Conservation (phyloP, 148 eudicot genomes). For the Heliamphora exappendiculata region DNA sequence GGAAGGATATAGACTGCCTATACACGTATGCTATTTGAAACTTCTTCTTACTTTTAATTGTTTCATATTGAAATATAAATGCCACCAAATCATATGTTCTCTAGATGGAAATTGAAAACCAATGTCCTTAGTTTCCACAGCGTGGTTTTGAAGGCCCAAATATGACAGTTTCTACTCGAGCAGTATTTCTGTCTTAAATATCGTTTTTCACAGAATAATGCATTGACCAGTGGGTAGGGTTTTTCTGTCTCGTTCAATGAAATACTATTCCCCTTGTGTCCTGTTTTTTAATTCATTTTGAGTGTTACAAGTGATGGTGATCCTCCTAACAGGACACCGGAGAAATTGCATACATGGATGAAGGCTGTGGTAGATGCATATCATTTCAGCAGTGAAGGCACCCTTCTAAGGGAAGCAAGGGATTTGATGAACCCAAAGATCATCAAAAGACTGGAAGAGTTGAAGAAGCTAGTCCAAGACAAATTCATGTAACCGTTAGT, state of each 20-base stretch:
- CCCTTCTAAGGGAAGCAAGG: constrained; percentile 61
- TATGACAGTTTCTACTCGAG: background rate
- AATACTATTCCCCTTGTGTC: background rate
- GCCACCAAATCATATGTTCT: background rate
- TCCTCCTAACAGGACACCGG: constrained; percentile 67
- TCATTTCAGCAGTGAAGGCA: constrained; percentile 69
- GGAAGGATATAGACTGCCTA: constrained; percentile 51
- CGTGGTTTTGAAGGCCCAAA: background rate
- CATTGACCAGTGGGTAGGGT: background rate
- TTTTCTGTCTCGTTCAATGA: background rate
- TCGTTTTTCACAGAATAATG: background rate
- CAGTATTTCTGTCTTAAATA: background rate
- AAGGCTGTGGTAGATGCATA: constrained; percentile 62
- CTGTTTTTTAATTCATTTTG: background rate
- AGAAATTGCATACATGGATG: constrained; percentile 55
- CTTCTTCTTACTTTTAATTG: background rate
- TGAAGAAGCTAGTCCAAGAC: constrained; percentile 57
- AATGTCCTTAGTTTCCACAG: background rate
- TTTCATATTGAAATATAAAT: background rate
- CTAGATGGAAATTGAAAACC: background rate
- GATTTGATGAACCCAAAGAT: constrained; percentile 67
- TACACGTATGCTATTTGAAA: constrained; percentile 60
- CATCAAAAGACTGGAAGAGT: constrained; percentile 53
- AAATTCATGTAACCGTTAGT: constrained; percentile 50
- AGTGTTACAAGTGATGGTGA: background rate